These are phyloP conservation scores for Candida jianshihensis DNA, from an alignment of 805 yeast species.

Conservation along the genomic window DNA sequence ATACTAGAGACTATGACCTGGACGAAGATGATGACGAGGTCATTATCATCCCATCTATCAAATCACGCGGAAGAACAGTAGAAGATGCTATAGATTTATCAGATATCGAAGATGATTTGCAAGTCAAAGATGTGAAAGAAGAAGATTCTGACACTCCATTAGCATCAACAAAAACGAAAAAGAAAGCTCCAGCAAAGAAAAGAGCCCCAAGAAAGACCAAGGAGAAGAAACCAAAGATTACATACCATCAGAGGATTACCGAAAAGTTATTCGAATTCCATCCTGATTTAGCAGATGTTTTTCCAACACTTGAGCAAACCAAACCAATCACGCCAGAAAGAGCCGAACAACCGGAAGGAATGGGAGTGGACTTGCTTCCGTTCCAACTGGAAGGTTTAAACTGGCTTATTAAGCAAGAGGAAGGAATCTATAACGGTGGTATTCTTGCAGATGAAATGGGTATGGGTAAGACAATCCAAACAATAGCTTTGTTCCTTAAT, in stretches of 20 bases:
- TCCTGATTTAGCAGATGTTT: conserved; percentile 70
- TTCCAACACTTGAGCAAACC: conserved; percentile 50
- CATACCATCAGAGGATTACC: conserved; percentile 67
- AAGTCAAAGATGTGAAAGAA: conserved; percentile 12
- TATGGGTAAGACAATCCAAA: conserved; percentile 98
- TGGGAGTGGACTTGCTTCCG: conserved; percentile 70
- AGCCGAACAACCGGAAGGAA: conserved; percentile 72
- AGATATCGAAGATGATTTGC: conserved; percentile 13
- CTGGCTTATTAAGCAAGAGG: conserved; percentile 85
- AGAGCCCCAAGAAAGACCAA: conserved; percentile 17
- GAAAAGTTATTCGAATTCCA: conserved; percentile 63
- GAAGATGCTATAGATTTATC: conserved; percentile 13
- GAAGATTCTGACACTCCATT: conserved; percentile 24
- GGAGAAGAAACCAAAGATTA: conserved; percentile 43
- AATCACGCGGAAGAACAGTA: conserved; percentile 7
- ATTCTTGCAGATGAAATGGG: conserved; percentile 99
- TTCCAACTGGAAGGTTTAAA: conserved; percentile 90
- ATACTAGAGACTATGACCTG: too few relatives aligned
- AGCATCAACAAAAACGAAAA: conserved; percentile 11
- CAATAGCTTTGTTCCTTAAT: conserved; percentile 76
- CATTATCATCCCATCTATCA: conserved; percentile 6
- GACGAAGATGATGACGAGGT: conserved; percentile 24
- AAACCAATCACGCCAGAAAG: conserved; percentile 41
- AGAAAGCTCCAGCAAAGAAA: conserved; percentile 14
- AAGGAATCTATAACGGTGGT: conserved; percentile 76